phyloP scores from a whole-genome alignment of 352 stramenopile species.

The Hyaloperonospora arabidopsidis region DNA sequence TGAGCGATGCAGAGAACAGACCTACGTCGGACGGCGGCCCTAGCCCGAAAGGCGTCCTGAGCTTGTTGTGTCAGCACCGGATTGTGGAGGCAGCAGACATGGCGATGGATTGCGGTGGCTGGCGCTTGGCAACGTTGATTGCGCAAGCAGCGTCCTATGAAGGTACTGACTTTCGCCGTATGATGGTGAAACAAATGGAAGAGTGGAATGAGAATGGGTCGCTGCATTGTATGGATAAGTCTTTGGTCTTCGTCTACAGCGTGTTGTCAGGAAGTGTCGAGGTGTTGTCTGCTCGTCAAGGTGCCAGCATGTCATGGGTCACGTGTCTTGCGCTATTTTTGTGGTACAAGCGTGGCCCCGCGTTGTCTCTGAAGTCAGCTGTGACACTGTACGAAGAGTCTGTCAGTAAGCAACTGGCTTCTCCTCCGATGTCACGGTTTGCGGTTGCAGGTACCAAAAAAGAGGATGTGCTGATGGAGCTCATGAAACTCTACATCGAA shows the following conservation, averaged over 20 bases:
- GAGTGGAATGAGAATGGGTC: constrained; percentile 47
- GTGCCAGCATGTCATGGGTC: constrained; percentile 44
- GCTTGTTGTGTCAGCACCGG: constrained; percentile 46
- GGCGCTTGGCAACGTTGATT: constrained; percentile 60
- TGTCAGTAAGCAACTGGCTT: constrained; percentile 36
- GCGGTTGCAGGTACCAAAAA: constrained; percentile 24
- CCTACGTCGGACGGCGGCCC: constrained; percentile 12
- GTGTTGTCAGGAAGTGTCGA: constrained; percentile 54
- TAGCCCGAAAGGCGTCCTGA: constrained; percentile 30
- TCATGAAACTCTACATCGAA: constrained; percentile 64
- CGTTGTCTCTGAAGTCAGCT: constrained; percentile 38
- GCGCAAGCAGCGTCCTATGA: constrained; percentile 48
- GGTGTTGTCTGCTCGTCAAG: constrained; percentile 46
- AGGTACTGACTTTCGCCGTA: constrained; percentile 36
- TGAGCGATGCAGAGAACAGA: constrained; percentile 16
- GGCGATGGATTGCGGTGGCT: constrained; percentile 51
- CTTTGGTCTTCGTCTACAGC: constrained; percentile 57
- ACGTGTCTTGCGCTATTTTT: constrained; percentile 52
- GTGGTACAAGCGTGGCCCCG: constrained; percentile 58
- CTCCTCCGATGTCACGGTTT: constrained; percentile 30
- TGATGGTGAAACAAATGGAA: constrained; percentile 49
- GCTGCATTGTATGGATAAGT: constrained; percentile 52
- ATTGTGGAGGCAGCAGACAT: constrained; percentile 52
- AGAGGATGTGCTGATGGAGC: constrained; percentile 52
- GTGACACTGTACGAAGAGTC: constrained; percentile 36